Percentiles rank a stretch among this genome's conserved stretches.
phyloP scores from a whole-genome alignment of 2,329 filamentous ascomycete genomes.

The Scleromitrula shiraiana region DNA sequence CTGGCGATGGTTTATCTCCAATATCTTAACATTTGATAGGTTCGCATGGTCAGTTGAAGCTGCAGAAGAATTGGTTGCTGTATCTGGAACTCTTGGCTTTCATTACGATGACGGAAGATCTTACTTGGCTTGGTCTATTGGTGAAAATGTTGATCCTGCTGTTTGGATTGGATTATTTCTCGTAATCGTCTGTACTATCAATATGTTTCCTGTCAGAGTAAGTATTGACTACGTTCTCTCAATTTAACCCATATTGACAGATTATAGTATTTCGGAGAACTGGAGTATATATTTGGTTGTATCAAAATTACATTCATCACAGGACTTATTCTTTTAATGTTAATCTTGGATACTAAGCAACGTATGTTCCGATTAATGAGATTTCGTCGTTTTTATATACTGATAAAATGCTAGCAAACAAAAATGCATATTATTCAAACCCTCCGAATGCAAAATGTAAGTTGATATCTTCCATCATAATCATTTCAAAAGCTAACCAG shows the following conservation, averaged over 20 bases:
- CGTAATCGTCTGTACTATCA: slow-evolving; percentile 30
- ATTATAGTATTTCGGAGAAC: slow-evolving; percentile 29
- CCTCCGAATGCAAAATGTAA: slow-evolving; percentile 32
- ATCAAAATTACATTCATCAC: slow-evolving; percentile 33
- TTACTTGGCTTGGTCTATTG: slow-evolving; percentile 29
- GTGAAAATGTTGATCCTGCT: slow-evolving; percentile 30
- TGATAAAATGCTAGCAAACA: slow-evolving; percentile 25
- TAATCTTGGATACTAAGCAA: slow-evolving; percentile 32
- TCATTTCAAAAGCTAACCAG: background rate
- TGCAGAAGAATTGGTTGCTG: slow-evolving; percentile 32
- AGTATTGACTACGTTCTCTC: background rate
- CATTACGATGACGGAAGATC: slow-evolving; percentile 32
- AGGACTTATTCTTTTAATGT: slow-evolving; percentile 32
- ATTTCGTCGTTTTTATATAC: no score
- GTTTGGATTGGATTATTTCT: slow-evolving; percentile 34
- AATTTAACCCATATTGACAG: background rate
- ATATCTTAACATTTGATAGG: slow-evolving; percentile 20
- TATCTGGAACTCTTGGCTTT: slow-evolving; percentile 32
- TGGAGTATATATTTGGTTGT: slow-evolving; percentile 33
- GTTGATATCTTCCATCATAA: background rate
- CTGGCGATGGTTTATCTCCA: background rate
- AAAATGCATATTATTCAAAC: slow-evolving; percentile 32
- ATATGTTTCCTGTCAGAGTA: slow-evolving; percentile 33
- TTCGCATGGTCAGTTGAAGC: slow-evolving; percentile 33
- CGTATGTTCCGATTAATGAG: slow-evolving; percentile 21